Evolutionary conservation across 2,329 filamentous ascomycete species (phyloP), one percentile per base, ranked within the genome.

Genomic region (Dactylonectria macrodidyma): DNA sequence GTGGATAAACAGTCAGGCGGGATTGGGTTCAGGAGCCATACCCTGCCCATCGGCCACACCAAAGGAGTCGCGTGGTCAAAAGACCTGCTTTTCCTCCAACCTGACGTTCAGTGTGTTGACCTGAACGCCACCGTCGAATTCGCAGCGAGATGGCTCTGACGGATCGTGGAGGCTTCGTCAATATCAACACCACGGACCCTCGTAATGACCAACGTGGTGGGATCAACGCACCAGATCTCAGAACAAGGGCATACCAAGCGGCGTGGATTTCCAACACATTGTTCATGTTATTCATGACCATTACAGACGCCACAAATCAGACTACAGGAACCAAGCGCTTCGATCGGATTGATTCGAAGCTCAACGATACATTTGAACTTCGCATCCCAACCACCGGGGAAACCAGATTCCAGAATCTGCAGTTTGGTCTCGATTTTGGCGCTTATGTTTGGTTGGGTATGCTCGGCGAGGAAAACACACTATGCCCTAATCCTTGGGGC

Each of bases 11-110:
- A 75, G 26, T 76, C 75, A 19, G 84, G 84, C 0, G 82, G 83
- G 0, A 76, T 86, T 22, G 84, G 84, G 0, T 82, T 86, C 10
- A 79, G 84, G 26, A 85, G 85, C 66, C 84, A 85, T 65, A 84
- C 80, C 80, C 0, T 64, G 0, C 84, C 84, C 1, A 48, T 68
- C 1, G 73, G 71, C 0, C 67, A 79, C 2, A 33, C 66, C 1
- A 78, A 77, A 47, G 84, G 84, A 0, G 81, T 77, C 7, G 76
- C 72, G 2, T 87, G 85, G 85, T 75, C 76, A 0, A 85, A 88
- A 63, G 84, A 87, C 61, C 54, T 87, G 5, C 78, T 87, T 0
- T 87, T 85, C 68, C 68, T 86, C 11, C 80, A 85, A 66, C 85
- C 85, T 0, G 80, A 83, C 26, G 82, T 83, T 0, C 71, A 75